Percentiles rank a stretch among this genome's conserved stretches.
These are phyloP conservation scores for Xylariaceae sp. DNA, from an alignment of 2,329 filamentous ascomycete species.

Conservation along the genomic window DNA sequence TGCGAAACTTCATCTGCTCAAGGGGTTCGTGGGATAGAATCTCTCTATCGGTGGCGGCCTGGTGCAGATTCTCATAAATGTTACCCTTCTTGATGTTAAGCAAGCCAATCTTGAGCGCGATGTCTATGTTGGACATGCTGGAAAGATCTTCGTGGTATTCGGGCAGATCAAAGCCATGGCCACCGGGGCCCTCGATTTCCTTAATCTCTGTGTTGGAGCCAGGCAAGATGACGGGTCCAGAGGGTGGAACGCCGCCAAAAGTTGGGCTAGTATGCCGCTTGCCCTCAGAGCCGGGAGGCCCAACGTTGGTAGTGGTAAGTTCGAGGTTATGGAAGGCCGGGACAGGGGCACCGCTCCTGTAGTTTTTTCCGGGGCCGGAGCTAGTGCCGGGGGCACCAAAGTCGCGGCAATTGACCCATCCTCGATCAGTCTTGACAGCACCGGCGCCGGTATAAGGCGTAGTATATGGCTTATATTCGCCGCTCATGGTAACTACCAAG, in stretches of 20 bases:
- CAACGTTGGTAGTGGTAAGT: slow-evolving; percentile 11
- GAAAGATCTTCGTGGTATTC: slow-evolving; percentile 13
- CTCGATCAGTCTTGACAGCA: slow-evolving; percentile 21
- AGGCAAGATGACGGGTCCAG: slow-evolving; percentile 40
- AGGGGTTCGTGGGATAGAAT: slow-evolving; percentile 15
- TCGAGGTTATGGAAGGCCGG: slow-evolving; percentile 16
- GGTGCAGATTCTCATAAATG: slow-evolving; percentile 18
- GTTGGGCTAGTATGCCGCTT: too few species aligned
- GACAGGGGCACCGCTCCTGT: slow-evolving; percentile 9
- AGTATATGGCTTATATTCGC: slow-evolving; percentile 28
- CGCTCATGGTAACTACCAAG: slow-evolving; percentile 5
- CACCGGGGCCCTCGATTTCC: slow-evolving; percentile 35
- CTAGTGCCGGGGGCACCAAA: slow-evolving; percentile 15
- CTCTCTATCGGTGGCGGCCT: slow-evolving; percentile 14
- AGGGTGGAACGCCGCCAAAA: slow-evolving; percentile 30
- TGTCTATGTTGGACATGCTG: slow-evolving; percentile 13
- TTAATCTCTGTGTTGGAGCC: slow-evolving; percentile 44
- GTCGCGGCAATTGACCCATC: slow-evolving; percentile 22
- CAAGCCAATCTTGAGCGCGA: slow-evolving; percentile 20
- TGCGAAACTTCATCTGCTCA: slow-evolving; percentile 17
- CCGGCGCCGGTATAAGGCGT: slow-evolving; percentile 28
- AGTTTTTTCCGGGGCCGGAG: slow-evolving; percentile 19
- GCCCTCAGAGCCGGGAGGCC: slow-evolving; percentile 2
- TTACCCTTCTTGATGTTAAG: slow-evolving; percentile 21
- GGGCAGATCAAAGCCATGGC: slow-evolving; percentile 18